Evolutionary conservation across 2,329 filamentous ascomycete genomes (phyloP).

Genomic region (Aaosphaeria arxii): DNA sequence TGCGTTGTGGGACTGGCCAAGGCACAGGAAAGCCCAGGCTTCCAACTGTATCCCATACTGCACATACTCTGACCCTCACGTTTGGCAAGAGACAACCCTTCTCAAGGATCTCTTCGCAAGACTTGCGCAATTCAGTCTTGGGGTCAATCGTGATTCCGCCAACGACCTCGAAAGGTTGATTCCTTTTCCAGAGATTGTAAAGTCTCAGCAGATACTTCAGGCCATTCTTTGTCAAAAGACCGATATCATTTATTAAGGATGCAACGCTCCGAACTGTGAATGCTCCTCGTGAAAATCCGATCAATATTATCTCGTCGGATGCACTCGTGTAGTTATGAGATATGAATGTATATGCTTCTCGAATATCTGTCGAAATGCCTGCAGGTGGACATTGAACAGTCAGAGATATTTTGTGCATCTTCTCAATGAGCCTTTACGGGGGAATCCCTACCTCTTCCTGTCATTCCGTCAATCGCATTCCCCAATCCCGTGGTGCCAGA

Average conservation of each 20-base stretch:
- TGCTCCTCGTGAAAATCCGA: slow-evolving; percentile 48
- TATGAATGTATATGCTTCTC: slow-evolving; percentile 50
- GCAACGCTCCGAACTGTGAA: slow-evolving; percentile 45
- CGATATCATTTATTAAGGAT: slow-evolving; percentile 44
- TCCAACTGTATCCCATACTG: slow-evolving; percentile 52
- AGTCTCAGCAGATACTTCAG: slow-evolving; percentile 46
- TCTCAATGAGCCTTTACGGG: too few species aligned
- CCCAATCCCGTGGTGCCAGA: slow-evolving; percentile 42
- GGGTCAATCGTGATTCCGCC: slow-evolving; percentile 41
- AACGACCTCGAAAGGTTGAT: slow-evolving; percentile 39
- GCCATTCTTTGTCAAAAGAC: slow-evolving; percentile 48
- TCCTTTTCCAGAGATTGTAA: too few species aligned
- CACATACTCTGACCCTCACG: slow-evolving; percentile 41
- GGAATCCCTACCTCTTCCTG: too few species aligned
- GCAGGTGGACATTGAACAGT: too few species aligned
- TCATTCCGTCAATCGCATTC: slow-evolving; percentile 35
- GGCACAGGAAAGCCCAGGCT: slow-evolving; percentile 40
- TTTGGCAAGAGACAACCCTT: slow-evolving; percentile 31
- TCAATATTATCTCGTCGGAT: slow-evolving; percentile 48
- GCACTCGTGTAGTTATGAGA: slow-evolving; percentile 49
- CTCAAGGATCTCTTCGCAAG: slow-evolving; percentile 38
- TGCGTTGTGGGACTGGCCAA: slow-evolving; percentile 17
- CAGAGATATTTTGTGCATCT: too few species aligned
- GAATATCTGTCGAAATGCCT: slow-evolving; percentile 19
- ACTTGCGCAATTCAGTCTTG: slow-evolving; percentile 44